Evolutionary conservation across 1,284 basidiomycete species (phyloP).

Genomic region (Irpex sp.): DNA sequence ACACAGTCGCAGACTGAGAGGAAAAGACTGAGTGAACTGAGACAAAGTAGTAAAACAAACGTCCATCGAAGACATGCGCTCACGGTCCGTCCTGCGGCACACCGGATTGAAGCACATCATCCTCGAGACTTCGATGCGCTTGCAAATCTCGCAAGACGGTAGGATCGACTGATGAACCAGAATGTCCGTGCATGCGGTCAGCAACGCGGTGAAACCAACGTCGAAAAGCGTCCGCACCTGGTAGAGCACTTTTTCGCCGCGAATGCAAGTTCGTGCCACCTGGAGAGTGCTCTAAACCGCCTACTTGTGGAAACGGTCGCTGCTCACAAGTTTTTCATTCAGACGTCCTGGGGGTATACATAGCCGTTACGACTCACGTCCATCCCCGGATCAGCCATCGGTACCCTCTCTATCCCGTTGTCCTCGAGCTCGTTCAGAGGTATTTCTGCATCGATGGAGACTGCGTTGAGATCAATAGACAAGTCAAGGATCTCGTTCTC

Average conservation of each 20-base stretch:
- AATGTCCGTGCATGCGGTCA: conserved; percentile 17
- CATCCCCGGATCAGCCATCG: conserved; percentile 85
- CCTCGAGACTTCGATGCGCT: conserved; percentile 80
- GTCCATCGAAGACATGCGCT: neutral
- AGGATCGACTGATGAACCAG: conserved; percentile 65
- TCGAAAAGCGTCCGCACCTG: conserved; percentile 49
- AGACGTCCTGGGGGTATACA: conserved; percentile 2
- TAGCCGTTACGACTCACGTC: conserved; percentile 55
- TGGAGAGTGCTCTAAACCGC: conserved; percentile 47
- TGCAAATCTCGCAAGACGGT: conserved; percentile 85
- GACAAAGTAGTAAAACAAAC: neutral
- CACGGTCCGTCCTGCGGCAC: conserved; percentile 14
- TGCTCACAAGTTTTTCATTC: conserved; percentile 24
- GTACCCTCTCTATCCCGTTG: conserved; percentile 81
- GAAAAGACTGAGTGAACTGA: neutral
- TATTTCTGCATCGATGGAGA: conserved; percentile 76
- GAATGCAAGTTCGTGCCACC: conserved; percentile 63
- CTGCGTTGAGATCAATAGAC: conserved; percentile 83
- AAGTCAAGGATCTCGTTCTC: conserved; percentile 84
- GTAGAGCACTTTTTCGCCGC: conserved; percentile 81
- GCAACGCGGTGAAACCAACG: conserved; percentile 11
- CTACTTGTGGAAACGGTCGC: conserved; percentile 61
- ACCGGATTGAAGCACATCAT: conserved; percentile 24
- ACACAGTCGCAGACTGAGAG: conserved; percentile 4
- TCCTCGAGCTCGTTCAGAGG: conserved; percentile 71